Base-by-base conservation (phyloP, 768 basidiomycete species). In the Agaricus sinodeliciosus region DNA sequence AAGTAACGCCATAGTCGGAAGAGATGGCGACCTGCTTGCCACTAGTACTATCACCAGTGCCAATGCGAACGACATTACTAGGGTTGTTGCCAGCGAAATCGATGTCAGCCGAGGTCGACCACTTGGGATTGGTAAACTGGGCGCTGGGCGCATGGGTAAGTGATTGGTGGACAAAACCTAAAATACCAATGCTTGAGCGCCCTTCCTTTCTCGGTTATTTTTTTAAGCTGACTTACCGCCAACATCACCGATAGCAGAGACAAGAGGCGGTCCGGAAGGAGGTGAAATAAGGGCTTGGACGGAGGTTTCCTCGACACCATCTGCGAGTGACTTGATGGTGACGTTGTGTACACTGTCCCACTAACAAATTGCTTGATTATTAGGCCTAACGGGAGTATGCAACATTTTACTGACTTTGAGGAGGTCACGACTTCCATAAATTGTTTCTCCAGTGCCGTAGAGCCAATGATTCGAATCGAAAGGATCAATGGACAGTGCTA, bases 391-490 rank as follows among this genome's bases (percentile, higher is more conserved):
- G 50, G n/a, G 31, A n/a, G 39, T 27, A 36, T 9, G 45, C 35
- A 49, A n/a, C 49, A n/a, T 16, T 31, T 13, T 31, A n/a, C 51
- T 22, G 53, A 69, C 71, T 51, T 73, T 70, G 25, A 71, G 68
- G 34, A 82, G 65, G 55, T 83, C 78, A 47, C 72, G 76, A 4
- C 81, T 79, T 8, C 83, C 83, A 41, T 81, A 78, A 36, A 86
- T 72, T 3, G 84, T 85, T 12, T 69, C 74, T 25, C 84, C 84
- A 13, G 84, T 86, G n/a, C 84, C 82, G 62, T 84, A 84, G 16
- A 85, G 65, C 79, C 81, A 83, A 62, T 85, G 82, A 60, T 85
- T 77, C 1, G 79, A 81, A 61, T 86, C 78, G 59, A 84, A 81
- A 0, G 83, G 84, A 63, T 86, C 77, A 43, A 85, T 84, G 18